Conservation (phyloP, 2,329 filamentous ascomycete genomes). For the Talaromyces sp. region DNA sequence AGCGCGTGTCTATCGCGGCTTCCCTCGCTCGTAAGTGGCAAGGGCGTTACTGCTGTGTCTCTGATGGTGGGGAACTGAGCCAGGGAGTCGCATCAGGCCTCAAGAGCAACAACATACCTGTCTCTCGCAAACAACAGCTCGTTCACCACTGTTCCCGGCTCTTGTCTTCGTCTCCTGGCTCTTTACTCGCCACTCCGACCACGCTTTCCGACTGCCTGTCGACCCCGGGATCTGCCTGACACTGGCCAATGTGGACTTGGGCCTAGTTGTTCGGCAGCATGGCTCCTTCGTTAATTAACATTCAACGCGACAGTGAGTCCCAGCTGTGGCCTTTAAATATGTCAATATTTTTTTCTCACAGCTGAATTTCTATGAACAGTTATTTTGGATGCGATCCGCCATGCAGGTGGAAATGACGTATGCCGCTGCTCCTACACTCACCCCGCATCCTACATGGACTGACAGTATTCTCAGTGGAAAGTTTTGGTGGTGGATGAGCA, state of each 20-base stretch:
- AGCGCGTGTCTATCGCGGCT: slow-evolving; percentile 5
- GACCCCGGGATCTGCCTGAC: neutral
- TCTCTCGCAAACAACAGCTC: neutral
- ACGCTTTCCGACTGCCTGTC: neutral
- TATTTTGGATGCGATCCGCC: slow-evolving; percentile 68
- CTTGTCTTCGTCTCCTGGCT: neutral
- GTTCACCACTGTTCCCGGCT: neutral
- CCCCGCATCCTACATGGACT: slow-evolving; percentile 14
- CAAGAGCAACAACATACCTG: neutral
- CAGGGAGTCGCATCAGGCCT: neutral
- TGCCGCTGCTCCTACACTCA: slow-evolving; percentile 17
- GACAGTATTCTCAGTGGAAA: slow-evolving; percentile 70
- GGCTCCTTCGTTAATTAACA: slow-evolving; percentile 77
- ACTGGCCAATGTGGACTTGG: slow-evolving; percentile 11
- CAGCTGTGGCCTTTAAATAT: neutral
- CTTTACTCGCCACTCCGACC: neutral
- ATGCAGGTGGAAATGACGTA: slow-evolving; percentile 78
- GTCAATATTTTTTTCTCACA: neutral
- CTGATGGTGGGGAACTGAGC: slow-evolving; percentile 23
- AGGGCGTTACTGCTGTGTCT: slow-evolving; percentile 14
- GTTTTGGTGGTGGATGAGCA: slow-evolving; percentile 82
- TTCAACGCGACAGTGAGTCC: slow-evolving; percentile 68
- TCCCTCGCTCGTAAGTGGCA: neutral
- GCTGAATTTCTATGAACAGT: slow-evolving; percentile 42
- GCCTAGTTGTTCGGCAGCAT: slow-evolving; percentile 51